Base-by-base conservation (phyloP, 345 rosid species). In the Linum tenue region DNA sequence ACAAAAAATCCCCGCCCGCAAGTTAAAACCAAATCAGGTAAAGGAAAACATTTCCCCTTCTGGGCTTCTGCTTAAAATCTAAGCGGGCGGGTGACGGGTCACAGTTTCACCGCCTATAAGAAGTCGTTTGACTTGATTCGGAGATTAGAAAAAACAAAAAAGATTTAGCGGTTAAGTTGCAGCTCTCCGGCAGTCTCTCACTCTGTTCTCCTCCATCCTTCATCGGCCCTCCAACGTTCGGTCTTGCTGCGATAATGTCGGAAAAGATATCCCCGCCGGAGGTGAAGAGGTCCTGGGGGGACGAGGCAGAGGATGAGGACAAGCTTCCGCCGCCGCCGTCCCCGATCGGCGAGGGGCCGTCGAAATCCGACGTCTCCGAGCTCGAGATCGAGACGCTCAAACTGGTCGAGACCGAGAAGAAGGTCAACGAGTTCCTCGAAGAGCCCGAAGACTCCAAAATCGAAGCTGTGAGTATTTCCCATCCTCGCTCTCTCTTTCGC, bases 381-480 rank as follows among this genome's bases (percentile, higher is more conserved):
- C 74, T 83, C 22, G 73, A 79, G 15, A 81, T 87, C 3, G 87
- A 71, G 5, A 71, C 76, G 3, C 64, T 90, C 67, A 62, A 61
- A 5, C 79, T 94, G 36, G 80, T 84, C 35, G 96, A 85, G 4
- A 74, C 70, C 41, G 81, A 85, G 77, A 77, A 75, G 77, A 77
- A 75, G 62, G 69, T 36, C 16, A 82, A 84, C 50, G 72, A 82
- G 64, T 81, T 81, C 55, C 90, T 89, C 4, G 95, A 94, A 6
- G 99, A 88, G 15, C 92, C 97, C 0, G 90, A 90, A 56, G 98
- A 90, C 58, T 83, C 96, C 0, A 90, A 70, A 64, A 94, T 94
- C 71, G 73, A 67, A 83, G 96, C 99, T 5, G 97, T 90, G 14
- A 76, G 16, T 62, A 64, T 69, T 17, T 40, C 65, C 60, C 8